These are phyloP conservation scores for Pelargonium fulgidum DNA, from an alignment of 441 rosid species.

Conservation along the genomic window DNA sequence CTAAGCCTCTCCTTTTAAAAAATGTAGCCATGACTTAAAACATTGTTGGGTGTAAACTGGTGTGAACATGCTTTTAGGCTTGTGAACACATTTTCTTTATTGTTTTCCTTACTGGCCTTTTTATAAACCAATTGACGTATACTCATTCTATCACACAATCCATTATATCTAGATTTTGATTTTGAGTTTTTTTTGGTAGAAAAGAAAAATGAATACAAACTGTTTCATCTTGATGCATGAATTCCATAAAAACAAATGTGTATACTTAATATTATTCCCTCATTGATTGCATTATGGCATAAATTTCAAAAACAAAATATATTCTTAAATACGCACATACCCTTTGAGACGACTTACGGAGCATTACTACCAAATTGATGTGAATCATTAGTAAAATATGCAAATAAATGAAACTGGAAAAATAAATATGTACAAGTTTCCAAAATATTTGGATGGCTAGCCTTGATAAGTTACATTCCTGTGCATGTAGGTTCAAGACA, in stretches of 20 bases:
- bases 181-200: too few species aligned
- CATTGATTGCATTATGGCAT: neutral
- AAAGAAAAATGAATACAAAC: too few species aligned
- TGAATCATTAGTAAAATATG: neutral
- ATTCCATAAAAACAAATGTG: too few species aligned
- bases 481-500: constrained; percentile 60
- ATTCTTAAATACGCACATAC: neutral
- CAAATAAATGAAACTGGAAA: neutral
- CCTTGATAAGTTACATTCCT: constrained; percentile 12
- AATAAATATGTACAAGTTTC: neutral
- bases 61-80: constrained; percentile 1
- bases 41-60: neutral
- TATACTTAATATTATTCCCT: too few species aligned
- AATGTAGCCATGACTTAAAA: neutral
- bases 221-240: too few species aligned
- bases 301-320: neutral
- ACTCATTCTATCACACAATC: neutral
- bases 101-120: neutral
- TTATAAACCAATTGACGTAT: neutral
- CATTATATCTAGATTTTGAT: too few species aligned
- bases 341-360: neutral
- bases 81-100: neutral
- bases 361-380: neutral
- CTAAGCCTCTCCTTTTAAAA: neutral
- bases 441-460: constrained; percentile 2